Evolutionary conservation across 768 basidiomycete species (phyloP).

Genomic region (Vararia minispora): DNA sequence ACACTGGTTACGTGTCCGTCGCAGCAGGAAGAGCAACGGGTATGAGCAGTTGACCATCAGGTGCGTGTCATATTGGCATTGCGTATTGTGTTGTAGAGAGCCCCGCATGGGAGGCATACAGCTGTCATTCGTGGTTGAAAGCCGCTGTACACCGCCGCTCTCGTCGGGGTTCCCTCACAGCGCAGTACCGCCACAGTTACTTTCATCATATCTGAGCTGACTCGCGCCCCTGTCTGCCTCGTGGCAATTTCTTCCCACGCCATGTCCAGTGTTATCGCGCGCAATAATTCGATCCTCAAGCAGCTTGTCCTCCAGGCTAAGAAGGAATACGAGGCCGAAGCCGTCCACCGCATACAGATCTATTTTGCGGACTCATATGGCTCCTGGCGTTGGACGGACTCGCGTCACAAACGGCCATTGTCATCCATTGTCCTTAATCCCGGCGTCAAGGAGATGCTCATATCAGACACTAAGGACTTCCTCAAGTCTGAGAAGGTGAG

Average conservation of each 20-base stretch:
- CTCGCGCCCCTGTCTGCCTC: background rate
- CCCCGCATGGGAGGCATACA: too few relatives aligned
- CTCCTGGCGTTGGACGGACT: conserved; percentile 82
- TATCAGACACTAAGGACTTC: conserved; percentile 75
- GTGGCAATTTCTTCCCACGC: conserved; percentile 1
- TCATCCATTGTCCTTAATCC: conserved; percentile 78
- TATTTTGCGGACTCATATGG: conserved; percentile 86
- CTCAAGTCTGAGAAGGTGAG: conserved; percentile 70
- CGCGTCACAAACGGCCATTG: conserved; percentile 82
- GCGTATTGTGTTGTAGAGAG: background rate
- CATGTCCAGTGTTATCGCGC: conserved; percentile 67
- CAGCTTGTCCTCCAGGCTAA: conserved; percentile 87
- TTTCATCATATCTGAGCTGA: conserved; percentile 1
- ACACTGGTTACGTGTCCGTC: conserved; percentile 72
- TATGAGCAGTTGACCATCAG: conserved; percentile 72
- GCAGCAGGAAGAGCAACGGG: conserved; percentile 59
- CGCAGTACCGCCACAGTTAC: too few relatives aligned
- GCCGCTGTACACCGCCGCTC: too few relatives aligned
- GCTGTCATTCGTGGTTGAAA: too few relatives aligned
- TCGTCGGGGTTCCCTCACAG: too few relatives aligned
- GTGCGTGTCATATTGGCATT: conserved; percentile 25
- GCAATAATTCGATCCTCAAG: conserved; percentile 75
- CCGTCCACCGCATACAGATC: conserved; percentile 78
- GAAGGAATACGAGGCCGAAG: conserved; percentile 79
- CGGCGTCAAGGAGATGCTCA: conserved; percentile 83